Evolutionary conservation across 1,139 yeast species (phyloP).

Genomic region (Protomyces gravidus): DNA sequence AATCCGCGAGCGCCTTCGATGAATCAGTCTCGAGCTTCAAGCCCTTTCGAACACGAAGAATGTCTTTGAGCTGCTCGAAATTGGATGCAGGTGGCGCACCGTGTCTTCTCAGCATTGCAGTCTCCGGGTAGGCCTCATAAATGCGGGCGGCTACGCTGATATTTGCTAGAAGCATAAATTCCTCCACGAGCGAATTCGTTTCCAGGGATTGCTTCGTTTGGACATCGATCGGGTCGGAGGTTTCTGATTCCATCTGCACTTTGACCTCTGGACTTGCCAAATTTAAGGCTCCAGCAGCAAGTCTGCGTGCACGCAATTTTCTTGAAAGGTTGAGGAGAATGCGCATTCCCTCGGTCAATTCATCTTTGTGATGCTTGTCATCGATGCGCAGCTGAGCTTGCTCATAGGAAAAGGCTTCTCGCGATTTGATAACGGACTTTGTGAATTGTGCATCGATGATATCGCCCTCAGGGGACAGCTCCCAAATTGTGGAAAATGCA

Average conservation of each 20-base stretch:
- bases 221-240: constrained; percentile 94
- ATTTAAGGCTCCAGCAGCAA: constrained; percentile 94
- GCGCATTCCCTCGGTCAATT: constrained; percentile 84
- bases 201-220: constrained; percentile 83
- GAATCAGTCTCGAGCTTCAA: constrained; percentile 74
- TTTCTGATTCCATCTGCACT: constrained; percentile 94
- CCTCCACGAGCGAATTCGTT: constrained; percentile 94
- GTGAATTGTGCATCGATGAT: constrained; percentile 76
- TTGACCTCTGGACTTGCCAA: constrained; percentile 97
- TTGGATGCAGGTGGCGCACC: constrained; percentile 93
- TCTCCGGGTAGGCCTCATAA: constrained; percentile 89
- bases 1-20: constrained; percentile 88
- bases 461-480: constrained; percentile 77
- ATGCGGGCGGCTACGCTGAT: constrained; percentile 92
- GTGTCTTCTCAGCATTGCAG: constrained; percentile 95
- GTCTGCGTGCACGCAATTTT: constrained; percentile 73
- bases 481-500: constrained; percentile 96
- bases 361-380: constrained; percentile 71
- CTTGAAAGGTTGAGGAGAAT: constrained; percentile 71
- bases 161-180: constrained; percentile 95
- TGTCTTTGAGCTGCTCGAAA: constrained; percentile 82
- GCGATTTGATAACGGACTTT: constrained; percentile 83
- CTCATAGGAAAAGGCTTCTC: constrained; percentile 94
- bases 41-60: constrained; percentile 73
- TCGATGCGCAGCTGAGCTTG: constrained; percentile 89